Conservation (phyloP, 1,284 basidiomycete species). For the Cryptococcus sp. region DNA sequence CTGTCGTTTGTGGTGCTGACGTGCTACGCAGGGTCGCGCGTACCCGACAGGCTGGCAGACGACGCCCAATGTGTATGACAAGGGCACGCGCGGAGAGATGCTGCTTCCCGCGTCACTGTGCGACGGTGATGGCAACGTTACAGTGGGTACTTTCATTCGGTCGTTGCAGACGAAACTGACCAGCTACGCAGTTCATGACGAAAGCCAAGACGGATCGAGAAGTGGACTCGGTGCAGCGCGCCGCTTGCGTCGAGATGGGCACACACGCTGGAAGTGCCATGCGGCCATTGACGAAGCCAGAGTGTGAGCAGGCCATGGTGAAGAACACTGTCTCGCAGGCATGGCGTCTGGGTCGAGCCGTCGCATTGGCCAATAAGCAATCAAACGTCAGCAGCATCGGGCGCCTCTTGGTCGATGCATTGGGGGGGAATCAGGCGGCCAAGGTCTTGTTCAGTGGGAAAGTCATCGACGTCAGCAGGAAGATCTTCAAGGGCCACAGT, state of each 20-base stretch:
- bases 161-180: neutral
- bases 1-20: neutral
- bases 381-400: constrained; percentile 39
- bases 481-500: constrained; percentile 58
- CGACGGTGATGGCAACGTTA: constrained; percentile 35
- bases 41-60: constrained; percentile 38
- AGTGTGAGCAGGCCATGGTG: constrained; percentile 36
- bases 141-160: constrained; percentile 13
- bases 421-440: constrained; percentile 60
- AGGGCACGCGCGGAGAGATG: constrained; percentile 23
- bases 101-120: constrained; percentile 31
- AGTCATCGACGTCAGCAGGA: constrained; percentile 59
- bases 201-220: constrained; percentile 30
- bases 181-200: constrained; percentile 27
- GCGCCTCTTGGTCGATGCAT: constrained; percentile 55
- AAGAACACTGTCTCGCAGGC: constrained; percentile 59
- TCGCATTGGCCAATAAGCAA: constrained; percentile 56
- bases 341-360: constrained; percentile 61
- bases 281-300: constrained; percentile 22
- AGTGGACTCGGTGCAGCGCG: constrained; percentile 28
- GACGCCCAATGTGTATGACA: constrained; percentile 38
- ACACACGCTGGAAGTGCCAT: constrained; percentile 31
- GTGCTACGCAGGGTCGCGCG: constrained; percentile 18
- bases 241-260: constrained; percentile 42
- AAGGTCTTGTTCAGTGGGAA: constrained; percentile 62